Base-by-base conservation (phyloP, 768 basidiomycete species). In the Lentinula aciculospora region DNA sequence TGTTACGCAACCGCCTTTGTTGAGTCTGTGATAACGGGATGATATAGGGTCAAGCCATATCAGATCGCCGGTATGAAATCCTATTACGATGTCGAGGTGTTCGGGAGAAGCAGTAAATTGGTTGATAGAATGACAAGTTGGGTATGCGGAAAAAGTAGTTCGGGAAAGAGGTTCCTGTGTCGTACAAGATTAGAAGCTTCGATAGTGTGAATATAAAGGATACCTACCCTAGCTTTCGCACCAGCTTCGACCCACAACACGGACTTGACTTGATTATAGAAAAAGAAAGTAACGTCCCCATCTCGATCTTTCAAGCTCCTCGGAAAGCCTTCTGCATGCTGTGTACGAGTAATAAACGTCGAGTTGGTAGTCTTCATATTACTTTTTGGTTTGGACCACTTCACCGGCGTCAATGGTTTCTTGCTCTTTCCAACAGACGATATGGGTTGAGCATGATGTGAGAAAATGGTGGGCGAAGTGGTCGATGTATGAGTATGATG, bases 51-150 rank as follows among this genome's bases (percentile, higher is more conserved):
- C 92, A 56, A 98, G 77, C 97, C 97, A 98, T 49, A 98, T 73
- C 36, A 99, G 76, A 73, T 99, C 97, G n/a, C 97, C 97, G 0
- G 94, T 91, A 60, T 77, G 81, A 68, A 97, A 98, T 4, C 96
- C 97, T 64, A 98, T 88, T 58, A 98, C 81, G 5, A 97, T 77
- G 65, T 98, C 95, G 32, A 98, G 72, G 44, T 85, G 83, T 40
- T 93, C 87, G 10, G 87, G 73, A 3, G 85, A 86, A 6, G 90
- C 84, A 1, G 95, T 97, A 1, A 81, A 70, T 4, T 76, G 69
- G 63, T 97, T 96, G 29, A 96, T 85, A 65, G 93, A 88, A 68
- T 96, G 92, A 67, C 94, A 95, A 1, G 95, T 97, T 4, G 93
- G 94, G 64, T 88, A 81, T 13, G 87, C 83, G 46, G 89, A 85